These are phyloP conservation scores for Zalaria sp. DNA, from an alignment of 2,329 filamentous ascomycete species.

Conservation along the genomic window DNA sequence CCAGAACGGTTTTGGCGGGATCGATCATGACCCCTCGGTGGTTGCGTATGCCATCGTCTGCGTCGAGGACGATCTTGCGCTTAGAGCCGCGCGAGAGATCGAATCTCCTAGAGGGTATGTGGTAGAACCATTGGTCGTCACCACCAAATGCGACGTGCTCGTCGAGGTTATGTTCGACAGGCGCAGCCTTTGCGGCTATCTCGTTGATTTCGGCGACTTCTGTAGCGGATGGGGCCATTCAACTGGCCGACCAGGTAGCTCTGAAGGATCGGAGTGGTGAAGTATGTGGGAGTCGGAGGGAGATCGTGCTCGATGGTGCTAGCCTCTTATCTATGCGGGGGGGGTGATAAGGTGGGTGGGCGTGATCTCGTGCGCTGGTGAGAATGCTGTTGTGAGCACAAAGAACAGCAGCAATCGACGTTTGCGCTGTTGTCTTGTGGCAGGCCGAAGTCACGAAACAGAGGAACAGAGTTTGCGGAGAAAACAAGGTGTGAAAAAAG, in stretches of 20 bases:
- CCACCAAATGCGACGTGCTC: constrained; percentile 26
- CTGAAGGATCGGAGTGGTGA: not conserved
- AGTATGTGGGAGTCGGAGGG: no score
- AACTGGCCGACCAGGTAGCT: constrained; percentile 3
- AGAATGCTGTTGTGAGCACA: no score
- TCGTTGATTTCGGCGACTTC: constrained; percentile 16
- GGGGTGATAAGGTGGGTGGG: no score
- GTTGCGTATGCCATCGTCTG: constrained; percentile 24
- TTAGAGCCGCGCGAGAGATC: constrained; percentile 24
- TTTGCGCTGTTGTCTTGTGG: no score
- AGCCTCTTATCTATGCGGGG: no score
- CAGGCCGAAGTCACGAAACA: no score
- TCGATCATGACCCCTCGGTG: constrained; percentile 28
- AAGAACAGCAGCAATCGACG: no score
- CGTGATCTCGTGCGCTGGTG: no score
- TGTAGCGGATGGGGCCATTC: constrained; percentile 16
- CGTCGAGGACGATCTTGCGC: constrained; percentile 23
- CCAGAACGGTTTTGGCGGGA: constrained; percentile 18
- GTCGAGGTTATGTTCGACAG: constrained; percentile 18
- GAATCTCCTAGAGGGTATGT: constrained; percentile 25
- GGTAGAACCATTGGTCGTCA: constrained; percentile 27
- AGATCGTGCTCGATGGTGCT: no score
- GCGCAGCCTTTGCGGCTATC: constrained; percentile 7
- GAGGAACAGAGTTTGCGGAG: no score
- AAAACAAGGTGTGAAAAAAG: no score